Percentiles rank a stretch among this genome's conserved stretches.
phyloP scores from a whole-genome alignment of 2,329 filamentous ascomycete genomes.

The Alternaria novae-zelandiae region DNA sequence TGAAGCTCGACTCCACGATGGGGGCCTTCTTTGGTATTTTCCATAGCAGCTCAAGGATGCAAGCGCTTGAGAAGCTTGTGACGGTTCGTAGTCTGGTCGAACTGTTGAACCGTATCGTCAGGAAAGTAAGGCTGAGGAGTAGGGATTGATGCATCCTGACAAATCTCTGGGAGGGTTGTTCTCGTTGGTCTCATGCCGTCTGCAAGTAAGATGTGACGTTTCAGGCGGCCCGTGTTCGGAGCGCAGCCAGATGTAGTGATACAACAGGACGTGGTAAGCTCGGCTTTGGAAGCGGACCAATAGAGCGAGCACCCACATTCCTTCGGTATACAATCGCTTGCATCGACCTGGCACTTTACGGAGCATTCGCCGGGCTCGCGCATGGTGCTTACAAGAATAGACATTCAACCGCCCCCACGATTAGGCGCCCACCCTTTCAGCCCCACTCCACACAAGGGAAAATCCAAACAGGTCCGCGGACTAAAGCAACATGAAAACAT shows the following conservation, averaged over 20 bases:
- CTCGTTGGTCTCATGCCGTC: not conserved
- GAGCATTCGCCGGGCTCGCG: not conserved
- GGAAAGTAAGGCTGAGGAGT: not conserved
- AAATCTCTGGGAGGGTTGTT: not conserved
- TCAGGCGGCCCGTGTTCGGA: not conserved
- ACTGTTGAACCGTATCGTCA: not conserved
- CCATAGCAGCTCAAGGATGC: not conserved
- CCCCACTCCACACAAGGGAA: no score
- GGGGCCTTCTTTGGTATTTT: not conserved
- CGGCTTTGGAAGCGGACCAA: not conserved
- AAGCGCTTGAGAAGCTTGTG: not conserved
- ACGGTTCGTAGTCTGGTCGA: not conserved
- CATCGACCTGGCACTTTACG: accelerated
- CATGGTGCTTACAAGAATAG: not conserved
- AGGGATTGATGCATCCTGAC: not conserved
- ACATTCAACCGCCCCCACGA: not conserved
- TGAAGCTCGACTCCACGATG: not conserved
- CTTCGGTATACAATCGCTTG: not conserved
- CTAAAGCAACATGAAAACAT: no score
- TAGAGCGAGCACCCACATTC: not conserved
- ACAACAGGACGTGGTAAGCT: not conserved
- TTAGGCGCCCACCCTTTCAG: not conserved
- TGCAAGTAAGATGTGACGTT: not conserved
- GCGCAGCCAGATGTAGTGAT: not conserved
- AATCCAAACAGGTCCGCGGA: no score